phyloP scores from a whole-genome alignment of 2,329 filamentous ascomycete species.

The Basipetospora chlamydospora region DNA sequence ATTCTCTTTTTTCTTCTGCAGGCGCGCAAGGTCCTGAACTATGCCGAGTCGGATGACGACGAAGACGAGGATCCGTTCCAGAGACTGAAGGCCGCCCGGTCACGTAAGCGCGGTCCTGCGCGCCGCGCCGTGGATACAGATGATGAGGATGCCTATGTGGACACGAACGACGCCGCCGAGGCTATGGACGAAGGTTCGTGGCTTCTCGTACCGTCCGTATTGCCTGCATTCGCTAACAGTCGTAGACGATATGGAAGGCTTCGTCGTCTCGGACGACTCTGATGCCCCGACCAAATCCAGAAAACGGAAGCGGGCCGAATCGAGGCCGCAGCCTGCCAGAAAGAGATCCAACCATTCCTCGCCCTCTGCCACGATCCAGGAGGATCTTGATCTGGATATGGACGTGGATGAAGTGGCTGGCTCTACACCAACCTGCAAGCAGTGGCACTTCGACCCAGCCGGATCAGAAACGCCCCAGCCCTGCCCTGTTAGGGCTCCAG shows the following conservation, averaged over 20 bases:
- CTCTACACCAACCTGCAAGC: conserved; percentile 23
- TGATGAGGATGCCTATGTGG: conserved; percentile 58
- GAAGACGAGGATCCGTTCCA: conserved; percentile 42
- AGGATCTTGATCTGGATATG: conserved; percentile 34
- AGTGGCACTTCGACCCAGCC: conserved; percentile 58
- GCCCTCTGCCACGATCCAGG: conserved; percentile 20
- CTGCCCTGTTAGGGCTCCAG: conserved; percentile 7
- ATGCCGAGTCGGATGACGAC: conserved; percentile 75
- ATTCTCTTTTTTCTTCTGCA: too few species aligned
- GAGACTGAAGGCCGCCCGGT: conserved; percentile 6
- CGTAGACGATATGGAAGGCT: conserved; percentile 67
- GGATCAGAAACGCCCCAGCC: conserved; percentile 19
- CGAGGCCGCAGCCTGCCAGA: conserved; percentile 35
- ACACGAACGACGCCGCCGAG: conserved; percentile 42
- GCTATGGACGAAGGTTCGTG: conserved; percentile 54
- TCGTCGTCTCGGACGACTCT: conserved; percentile 77
- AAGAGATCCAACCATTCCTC: conserved; percentile 48
- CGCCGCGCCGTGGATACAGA: conserved; percentile 52
- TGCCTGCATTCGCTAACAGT: too few species aligned
- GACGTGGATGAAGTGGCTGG: conserved; percentile 33
- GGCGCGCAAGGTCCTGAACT: conserved; percentile 51
- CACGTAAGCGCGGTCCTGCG: conserved; percentile 24
- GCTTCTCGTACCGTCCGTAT: too few species aligned
- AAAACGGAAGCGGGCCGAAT: conserved; percentile 57
- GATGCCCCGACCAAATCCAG: conserved; percentile 41